A percentile compares a stretch with the other conserved stretches of the same genome.
phyloP scores from a whole-genome alignment of 1,284 basidiomycete genomes.

The Boletellus deceptivus region DNA sequence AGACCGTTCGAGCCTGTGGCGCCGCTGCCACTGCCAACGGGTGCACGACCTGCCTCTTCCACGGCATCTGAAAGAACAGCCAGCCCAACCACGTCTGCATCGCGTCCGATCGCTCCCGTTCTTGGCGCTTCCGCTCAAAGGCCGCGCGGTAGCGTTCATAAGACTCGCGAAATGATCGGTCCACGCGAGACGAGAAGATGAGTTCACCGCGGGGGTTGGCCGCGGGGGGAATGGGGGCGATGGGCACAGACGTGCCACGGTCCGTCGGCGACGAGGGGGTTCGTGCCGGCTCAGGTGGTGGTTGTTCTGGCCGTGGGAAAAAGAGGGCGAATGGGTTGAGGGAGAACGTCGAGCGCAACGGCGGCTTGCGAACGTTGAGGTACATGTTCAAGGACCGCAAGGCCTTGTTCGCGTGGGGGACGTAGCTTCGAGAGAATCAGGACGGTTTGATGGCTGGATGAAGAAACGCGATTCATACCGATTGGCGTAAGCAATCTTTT shows the following conservation, averaged over 20 bases:
- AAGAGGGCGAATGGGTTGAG: conserved; percentile 66
- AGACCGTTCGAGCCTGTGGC: conserved; percentile 28
- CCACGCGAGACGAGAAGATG: conserved; percentile 90
- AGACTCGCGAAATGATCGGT: conserved; percentile 79
- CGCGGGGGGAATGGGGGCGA: conserved; percentile 85
- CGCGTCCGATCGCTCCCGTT: conserved; percentile 50
- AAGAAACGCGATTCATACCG: conserved; percentile 54
- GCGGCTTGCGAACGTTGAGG: conserved; percentile 85
- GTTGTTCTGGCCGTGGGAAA: conserved; percentile 50
- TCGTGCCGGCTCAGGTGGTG: not conserved
- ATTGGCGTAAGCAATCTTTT: conserved; percentile 96
- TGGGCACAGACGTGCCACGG: conserved; percentile 40
- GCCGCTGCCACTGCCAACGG: conserved; percentile 3
- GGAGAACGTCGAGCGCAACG: conserved; percentile 57
- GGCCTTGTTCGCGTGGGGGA: conserved; percentile 93
- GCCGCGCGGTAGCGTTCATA: conserved; percentile 91
- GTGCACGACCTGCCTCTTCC: conserved; percentile 26
- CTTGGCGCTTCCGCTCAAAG: conserved; percentile 83
- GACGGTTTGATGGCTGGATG: conserved; percentile 6
- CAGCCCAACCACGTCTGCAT: conserved; percentile 44
- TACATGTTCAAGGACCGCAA: conserved; percentile 95
- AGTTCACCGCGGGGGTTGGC: conserved; percentile 92
- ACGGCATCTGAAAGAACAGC: conserved; percentile 42
- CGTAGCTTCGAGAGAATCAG: conserved; percentile 63
- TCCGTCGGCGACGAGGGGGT: conserved; percentile 29